Conservation (phyloP, 208 protist genomes). For the Crithidia thermophila region DNA sequence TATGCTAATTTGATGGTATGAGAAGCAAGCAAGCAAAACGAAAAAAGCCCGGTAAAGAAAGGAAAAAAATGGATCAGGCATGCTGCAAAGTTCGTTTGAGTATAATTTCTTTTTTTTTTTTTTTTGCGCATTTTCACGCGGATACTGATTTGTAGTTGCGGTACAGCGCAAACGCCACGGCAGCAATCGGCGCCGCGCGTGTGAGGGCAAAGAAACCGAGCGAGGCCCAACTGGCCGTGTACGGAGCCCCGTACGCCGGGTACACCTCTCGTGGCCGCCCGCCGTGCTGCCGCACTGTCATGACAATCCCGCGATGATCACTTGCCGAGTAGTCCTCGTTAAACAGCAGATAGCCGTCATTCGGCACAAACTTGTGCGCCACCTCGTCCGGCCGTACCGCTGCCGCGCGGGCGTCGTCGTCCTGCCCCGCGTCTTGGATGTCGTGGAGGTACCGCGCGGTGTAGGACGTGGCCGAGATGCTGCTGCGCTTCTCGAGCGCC, state of each 20-base stretch:
- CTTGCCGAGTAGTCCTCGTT: conserved; percentile 66
- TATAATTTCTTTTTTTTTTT: conserved; percentile 15
- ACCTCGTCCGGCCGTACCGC: conserved; percentile 11
- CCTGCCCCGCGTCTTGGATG: conserved; percentile 18
- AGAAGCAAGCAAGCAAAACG: conserved; percentile 4
- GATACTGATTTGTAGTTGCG: background rate
- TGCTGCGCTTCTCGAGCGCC: conserved; percentile 29
- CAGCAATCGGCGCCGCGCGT: conserved; percentile 25
- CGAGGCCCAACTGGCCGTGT: conserved; percentile 36
- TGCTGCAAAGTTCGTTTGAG: too few relatives aligned
- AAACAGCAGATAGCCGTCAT: conserved; percentile 72
- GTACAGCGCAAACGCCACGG: conserved; percentile 25
- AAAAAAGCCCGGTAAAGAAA: background rate
- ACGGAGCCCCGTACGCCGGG: conserved; percentile 47
- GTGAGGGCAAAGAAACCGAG: conserved; percentile 39
- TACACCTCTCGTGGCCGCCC: conserved; percentile 41
- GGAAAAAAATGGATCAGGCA: background rate
- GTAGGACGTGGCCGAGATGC: conserved; percentile 29
- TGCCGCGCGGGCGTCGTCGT: conserved; percentile 18
- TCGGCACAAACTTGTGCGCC: conserved; percentile 20
- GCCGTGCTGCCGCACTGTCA: conserved; percentile 53
- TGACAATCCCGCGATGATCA: conserved; percentile 73
- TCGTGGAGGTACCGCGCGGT: conserved; percentile 23
- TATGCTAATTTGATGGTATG: background rate
- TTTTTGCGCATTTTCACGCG: background rate